Conservation (phyloP, 2,329 filamentous ascomycete species). For the Fusarium sp. region DNA sequence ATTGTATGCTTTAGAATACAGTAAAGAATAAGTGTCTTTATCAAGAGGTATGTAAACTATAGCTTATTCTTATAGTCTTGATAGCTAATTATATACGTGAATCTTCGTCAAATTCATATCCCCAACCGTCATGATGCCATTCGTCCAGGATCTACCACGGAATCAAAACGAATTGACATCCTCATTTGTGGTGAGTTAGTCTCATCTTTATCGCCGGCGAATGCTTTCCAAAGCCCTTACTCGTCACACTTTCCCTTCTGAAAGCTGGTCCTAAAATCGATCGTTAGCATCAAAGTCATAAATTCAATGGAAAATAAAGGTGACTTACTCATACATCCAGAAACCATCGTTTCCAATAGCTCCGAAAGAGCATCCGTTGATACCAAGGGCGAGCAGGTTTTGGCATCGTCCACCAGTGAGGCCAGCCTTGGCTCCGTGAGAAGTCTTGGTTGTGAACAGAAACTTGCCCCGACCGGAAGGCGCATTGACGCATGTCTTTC, state of each 20-base stretch:
- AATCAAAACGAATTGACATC: rapidly evolving
- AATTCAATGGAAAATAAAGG: rapidly evolving
- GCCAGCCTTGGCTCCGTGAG: background rate
- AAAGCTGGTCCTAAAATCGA: no score
- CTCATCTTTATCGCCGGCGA: background rate
- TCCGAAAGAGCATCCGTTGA: slow-evolving; percentile 10
- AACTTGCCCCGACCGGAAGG: slow-evolving; percentile 14
- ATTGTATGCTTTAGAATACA: no score
- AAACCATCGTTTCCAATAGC: background rate
- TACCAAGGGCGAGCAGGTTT: background rate
- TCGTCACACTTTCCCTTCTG: no score
- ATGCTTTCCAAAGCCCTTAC: no score
- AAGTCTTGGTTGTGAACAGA: slow-evolving; percentile 8
- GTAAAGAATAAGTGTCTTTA: no score
- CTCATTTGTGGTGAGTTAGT: rapidly evolving
- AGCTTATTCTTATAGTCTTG: rapidly evolving
- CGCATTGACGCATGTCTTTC: slow-evolving; percentile 12
- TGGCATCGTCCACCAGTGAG: background rate
- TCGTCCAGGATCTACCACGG: rapidly evolving
- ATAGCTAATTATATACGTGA: background rate
- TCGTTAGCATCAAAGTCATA: no score
- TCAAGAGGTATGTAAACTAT: no score
- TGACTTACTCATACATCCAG: slow-evolving; percentile 23
- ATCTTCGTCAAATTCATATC: rapidly evolving
- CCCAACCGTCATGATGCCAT: rapidly evolving